Evolutionary conservation across 2,329 filamentous ascomycete genomes (phyloP).

Genomic region (Pseudogymnoascus sp.): DNA sequence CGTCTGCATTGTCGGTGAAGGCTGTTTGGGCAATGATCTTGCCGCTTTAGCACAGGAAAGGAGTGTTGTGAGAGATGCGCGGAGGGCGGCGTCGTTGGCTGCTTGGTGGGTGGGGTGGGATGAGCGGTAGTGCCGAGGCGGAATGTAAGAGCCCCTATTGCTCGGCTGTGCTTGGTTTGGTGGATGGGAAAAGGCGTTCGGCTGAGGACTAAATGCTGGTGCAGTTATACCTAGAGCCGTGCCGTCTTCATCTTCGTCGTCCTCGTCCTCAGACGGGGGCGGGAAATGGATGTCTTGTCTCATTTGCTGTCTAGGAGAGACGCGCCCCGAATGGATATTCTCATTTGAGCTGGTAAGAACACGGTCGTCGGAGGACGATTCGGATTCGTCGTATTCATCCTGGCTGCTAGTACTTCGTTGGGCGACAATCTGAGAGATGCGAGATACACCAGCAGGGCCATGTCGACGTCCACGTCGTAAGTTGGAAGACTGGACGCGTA

Average conservation of each 20-base stretch:
- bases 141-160: conserved; percentile 30
- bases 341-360: conserved; percentile 52
- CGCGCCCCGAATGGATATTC: conserved; percentile 32
- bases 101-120: conserved; percentile 54
- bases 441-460: conserved; percentile 29
- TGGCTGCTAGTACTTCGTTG: conserved; percentile 62
- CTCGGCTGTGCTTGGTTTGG: conserved; percentile 40
- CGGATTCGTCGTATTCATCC: conserved; percentile 90
- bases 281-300: conserved; percentile 25
- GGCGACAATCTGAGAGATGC: conserved; percentile 33
- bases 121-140: conserved; percentile 22
- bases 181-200: conserved; percentile 86
- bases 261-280: conserved; percentile 30
- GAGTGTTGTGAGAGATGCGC: conserved; percentile 87
- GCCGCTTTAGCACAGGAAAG: conserved; percentile 93
- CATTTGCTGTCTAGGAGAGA: conserved; percentile 21
- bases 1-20: conserved; percentile 10
- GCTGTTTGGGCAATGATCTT: conserved; percentile 63
- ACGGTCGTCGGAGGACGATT: conserved; percentile 78
- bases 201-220: conserved; percentile 68
- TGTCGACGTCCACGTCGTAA: conserved; percentile 49
- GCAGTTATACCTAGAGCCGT: conserved; percentile 63
- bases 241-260: conserved; percentile 63
- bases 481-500: conserved; percentile 63
- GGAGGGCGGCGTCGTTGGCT: conserved; percentile 86